A percentile compares a stretch with the other conserved stretches of the same genome.
Evolutionary conservation across 306 rosid species (phyloP).

Genomic region (Vachellia pachyceras): DNA sequence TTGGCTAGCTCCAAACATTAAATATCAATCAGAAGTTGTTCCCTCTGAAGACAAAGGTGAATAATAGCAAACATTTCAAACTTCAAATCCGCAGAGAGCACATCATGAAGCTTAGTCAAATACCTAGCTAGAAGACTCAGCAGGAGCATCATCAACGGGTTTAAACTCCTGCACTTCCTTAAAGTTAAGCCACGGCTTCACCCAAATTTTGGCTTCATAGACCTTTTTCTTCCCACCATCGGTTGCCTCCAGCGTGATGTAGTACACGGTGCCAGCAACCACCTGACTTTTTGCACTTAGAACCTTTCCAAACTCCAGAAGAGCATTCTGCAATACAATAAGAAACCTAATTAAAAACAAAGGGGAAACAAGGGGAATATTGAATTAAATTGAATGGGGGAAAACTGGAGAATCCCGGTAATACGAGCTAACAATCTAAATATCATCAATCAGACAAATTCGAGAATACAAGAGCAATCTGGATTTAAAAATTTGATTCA

Average conservation of each 20-base stretch:
- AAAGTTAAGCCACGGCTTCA: slow-evolving; percentile 56
- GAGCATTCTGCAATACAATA: slow-evolving; percentile 40
- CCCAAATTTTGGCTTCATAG: no score
- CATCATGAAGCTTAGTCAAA: background rate
- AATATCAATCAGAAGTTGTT: no score
- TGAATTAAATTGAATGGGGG: background rate
- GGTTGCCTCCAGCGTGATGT: slow-evolving; percentile 52
- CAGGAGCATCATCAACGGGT: slow-evolving; percentile 45
- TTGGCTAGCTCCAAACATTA: no score
- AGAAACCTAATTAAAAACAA: background rate
- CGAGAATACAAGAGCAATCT: background rate
- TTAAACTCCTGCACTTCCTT: slow-evolving; percentile 59
- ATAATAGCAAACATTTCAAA: no score
- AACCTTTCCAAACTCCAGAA: slow-evolving; percentile 48
- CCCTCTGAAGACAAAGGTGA: no score
- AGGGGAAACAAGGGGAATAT: background rate
- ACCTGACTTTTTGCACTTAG: slow-evolving; percentile 46
- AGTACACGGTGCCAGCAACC: slow-evolving; percentile 49
- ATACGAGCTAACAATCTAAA: background rate
- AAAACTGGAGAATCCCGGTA: background rate
- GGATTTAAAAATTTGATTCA: background rate
- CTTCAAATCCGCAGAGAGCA: no score
- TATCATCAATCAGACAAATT: background rate
- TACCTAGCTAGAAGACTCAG: slow-evolving; percentile 28
- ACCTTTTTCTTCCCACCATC: slow-evolving; percentile 41